Evolutionary conservation across 2,329 filamentous ascomycete species (phyloP).

Genomic region (Fusarium nelsonii): DNA sequence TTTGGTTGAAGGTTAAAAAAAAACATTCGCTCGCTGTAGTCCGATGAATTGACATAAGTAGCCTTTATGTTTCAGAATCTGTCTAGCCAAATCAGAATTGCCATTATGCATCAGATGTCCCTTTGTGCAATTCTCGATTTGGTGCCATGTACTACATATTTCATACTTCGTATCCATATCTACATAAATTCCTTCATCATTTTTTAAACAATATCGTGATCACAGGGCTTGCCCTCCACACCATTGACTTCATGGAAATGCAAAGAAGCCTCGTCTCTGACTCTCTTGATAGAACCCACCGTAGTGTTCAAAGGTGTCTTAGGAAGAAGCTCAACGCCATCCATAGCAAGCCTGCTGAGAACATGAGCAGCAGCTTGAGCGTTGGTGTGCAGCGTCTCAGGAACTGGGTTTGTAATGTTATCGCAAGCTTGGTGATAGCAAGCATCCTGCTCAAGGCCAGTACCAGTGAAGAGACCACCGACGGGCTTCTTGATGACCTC

Average conservation of each 20-base stretch:
- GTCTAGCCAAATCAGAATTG: not conserved
- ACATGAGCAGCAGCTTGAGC: conserved; percentile 62
- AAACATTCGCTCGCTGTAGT: no score
- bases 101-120: not conserved
- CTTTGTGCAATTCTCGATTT: no score
- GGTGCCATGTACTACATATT: not conserved
- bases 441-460: conserved; percentile 43
- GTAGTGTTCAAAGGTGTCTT: conserved; percentile 42
- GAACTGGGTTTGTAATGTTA: conserved; percentile 54
- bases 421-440: conserved; percentile 56
- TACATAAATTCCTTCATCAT: no score
- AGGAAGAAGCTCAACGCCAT: conserved; percentile 43
- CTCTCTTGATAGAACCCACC: conserved; percentile 29
- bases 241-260: conserved; percentile 36
- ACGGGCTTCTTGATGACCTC: conserved; percentile 64
- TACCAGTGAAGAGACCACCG: conserved; percentile 70
- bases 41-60: no score
- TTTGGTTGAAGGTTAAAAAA: no score
- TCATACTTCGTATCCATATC: not conserved
- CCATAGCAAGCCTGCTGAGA: conserved; percentile 44
- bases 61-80: not conserved
- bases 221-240: conserved; percentile 39
- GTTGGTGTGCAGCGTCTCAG: conserved; percentile 51
- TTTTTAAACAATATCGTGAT: conserved; percentile 43
- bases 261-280: conserved; percentile 35